Conservation (phyloP, 805 yeast species). For the Nadsonia fulvescens region DNA sequence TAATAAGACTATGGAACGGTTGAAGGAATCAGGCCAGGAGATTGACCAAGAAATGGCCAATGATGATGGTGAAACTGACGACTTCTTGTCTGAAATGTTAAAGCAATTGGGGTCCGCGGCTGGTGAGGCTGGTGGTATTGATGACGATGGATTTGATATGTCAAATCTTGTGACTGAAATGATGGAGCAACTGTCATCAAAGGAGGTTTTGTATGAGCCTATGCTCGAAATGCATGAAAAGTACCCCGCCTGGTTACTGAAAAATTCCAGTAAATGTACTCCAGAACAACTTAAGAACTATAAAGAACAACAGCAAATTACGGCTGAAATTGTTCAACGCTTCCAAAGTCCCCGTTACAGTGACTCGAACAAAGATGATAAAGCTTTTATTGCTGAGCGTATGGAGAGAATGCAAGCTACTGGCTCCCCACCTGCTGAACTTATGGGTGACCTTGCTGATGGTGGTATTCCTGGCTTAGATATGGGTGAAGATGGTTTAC, state of each 20-base stretch:
- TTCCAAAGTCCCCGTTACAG: conserved; percentile 51
- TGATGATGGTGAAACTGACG: conserved; percentile 25
- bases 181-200: conserved; percentile 67
- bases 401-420: conserved; percentile 47
- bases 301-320: conserved; percentile 41
- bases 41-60: conserved; percentile 33
- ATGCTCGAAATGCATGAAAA: conserved; percentile 60
- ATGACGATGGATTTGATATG: conserved; percentile 32
- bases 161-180: conserved; percentile 49
- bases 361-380: conserved; percentile 26
- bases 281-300: conserved; percentile 35
- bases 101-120: conserved; percentile 31
- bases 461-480: conserved; percentile 23
- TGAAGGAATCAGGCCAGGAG: conserved; percentile 56
- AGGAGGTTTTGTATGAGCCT: conserved; percentile 76
- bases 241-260: conserved; percentile 52
- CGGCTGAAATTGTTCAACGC: conserved; percentile 39
- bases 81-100: conserved; percentile 43
- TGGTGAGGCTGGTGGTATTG: conserved; percentile 17
- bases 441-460: conserved; percentile 39
- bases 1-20: conserved; percentile 59
- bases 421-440: conserved; percentile 67
- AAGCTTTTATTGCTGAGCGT: conserved; percentile 35
- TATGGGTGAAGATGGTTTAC: conserved; percentile 8
- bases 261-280: conserved; percentile 27